phyloP scores from a whole-genome alignment of 2,329 filamentous ascomycete genomes.

The Fusarium nodosum region DNA sequence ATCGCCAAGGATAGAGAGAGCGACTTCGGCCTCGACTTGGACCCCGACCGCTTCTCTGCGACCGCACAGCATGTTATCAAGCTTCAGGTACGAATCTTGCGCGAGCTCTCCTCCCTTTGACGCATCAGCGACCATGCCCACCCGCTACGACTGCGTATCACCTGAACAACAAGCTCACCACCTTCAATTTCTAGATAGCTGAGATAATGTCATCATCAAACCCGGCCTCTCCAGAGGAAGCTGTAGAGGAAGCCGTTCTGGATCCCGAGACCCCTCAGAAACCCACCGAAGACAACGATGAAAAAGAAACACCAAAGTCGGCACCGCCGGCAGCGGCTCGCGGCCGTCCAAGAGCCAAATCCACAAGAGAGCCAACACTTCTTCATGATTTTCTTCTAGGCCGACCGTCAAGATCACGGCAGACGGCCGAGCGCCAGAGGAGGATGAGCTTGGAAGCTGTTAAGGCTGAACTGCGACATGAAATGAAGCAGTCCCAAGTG shows the following conservation, averaged over 20 bases:
- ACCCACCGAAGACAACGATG: conserved; percentile 34
- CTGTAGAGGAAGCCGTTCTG: conserved; percentile 42
- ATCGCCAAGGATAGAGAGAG: conserved; percentile 13
- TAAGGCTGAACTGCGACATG: conserved; percentile 64
- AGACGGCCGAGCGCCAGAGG: conserved; percentile 65
- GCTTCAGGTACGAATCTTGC: conserved; percentile 42
- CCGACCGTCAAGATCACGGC: conserved; percentile 67
- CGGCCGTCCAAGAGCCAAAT: conserved; percentile 53
- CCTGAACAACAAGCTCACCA: conserved; percentile 36
- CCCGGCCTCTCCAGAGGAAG: conserved; percentile 46
- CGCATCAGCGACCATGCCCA: conserved; percentile 10
- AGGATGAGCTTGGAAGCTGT: conserved; percentile 71
- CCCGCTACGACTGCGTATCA: not conserved
- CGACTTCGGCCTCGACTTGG: conserved; percentile 14
- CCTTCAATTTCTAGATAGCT: conserved; percentile 38
- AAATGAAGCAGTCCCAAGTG: conserved; percentile 71
- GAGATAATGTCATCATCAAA: conserved; percentile 50
- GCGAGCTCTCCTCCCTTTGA: not conserved
- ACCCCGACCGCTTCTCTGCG: conserved; percentile 24
- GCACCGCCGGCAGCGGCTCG: conserved; percentile 58
- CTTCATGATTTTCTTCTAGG: conserved; percentile 71
- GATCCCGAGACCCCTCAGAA: conserved; percentile 46
- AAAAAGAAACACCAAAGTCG: conserved; percentile 57
- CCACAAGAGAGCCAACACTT: conserved; percentile 62
- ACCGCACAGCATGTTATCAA: conserved; percentile 49